phyloP scores from a whole-genome alignment of 2,329 filamentous ascomycete species.

The Aquanectria penicillioides region DNA sequence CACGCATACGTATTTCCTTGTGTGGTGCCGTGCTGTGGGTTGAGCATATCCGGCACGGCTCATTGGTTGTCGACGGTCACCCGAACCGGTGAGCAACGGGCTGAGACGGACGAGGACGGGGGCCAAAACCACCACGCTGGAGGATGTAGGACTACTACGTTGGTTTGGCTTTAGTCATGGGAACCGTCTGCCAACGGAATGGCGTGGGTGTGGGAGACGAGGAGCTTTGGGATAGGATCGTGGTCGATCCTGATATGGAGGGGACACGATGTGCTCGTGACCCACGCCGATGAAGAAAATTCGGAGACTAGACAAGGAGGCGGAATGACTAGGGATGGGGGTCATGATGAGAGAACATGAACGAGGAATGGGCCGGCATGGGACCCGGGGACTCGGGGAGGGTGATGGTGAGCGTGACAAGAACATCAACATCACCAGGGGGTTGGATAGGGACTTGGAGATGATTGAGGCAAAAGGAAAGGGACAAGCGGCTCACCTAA shows the following conservation, averaged over 20 bases:
- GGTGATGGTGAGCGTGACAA: no score
- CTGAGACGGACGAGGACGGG: slow-evolving; percentile 7
- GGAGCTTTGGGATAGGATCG: slow-evolving; percentile 23
- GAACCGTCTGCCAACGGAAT: slow-evolving; percentile 24
- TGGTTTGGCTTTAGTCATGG: slow-evolving; percentile 39
- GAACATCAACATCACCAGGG: no score
- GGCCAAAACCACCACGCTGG: slow-evolving; percentile 14
- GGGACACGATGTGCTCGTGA: slow-evolving; percentile 19
- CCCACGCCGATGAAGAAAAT: slow-evolving; percentile 32
- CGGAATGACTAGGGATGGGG: not conserved
- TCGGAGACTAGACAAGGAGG: slow-evolving; percentile 5
- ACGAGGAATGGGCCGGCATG: not conserved
- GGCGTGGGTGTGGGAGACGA: slow-evolving; percentile 29
- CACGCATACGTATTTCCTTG: slow-evolving; percentile 33
- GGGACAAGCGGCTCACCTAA: no score
- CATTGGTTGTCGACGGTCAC: slow-evolving; percentile 21
- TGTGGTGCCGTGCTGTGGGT: slow-evolving; percentile 22
- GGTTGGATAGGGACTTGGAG: no score
- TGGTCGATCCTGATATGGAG: slow-evolving; percentile 22
- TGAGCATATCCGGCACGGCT: slow-evolving; percentile 9
- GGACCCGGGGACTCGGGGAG: no score
- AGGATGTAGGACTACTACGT: slow-evolving; percentile 27
- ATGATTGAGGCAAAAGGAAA: no score
- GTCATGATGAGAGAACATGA: not conserved
- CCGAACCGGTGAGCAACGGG: slow-evolving; percentile 9